phyloP scores from a whole-genome alignment of 2,329 filamentous ascomycete species.

The Colletotrichum destructivum region DNA sequence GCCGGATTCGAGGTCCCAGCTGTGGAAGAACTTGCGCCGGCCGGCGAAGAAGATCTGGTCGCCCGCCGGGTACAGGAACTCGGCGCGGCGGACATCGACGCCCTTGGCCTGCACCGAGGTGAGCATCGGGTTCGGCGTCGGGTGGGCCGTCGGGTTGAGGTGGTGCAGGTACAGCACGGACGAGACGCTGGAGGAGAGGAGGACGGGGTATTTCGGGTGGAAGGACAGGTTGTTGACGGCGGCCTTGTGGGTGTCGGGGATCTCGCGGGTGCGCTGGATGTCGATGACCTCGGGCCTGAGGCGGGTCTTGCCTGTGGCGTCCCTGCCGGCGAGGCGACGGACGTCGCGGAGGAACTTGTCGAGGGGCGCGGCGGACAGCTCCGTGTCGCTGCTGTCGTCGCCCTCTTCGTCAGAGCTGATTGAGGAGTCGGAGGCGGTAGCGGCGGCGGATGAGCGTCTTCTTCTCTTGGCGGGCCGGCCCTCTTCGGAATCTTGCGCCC shows the following conservation, averaged over 20 bases:
- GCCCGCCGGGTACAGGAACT: constrained; percentile 81
- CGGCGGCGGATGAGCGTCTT: constrained; percentile 66
- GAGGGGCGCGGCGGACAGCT: constrained; percentile 81
- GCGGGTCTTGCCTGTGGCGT: constrained; percentile 69
- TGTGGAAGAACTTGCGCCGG: constrained; percentile 91
- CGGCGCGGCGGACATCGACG: constrained; percentile 87
- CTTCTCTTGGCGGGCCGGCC: constrained; percentile 66
- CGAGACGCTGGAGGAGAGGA: constrained; percentile 90
- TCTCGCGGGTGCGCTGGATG: constrained; percentile 90
- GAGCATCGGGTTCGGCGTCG: constrained; percentile 87
- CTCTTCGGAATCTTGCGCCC: constrained; percentile 69
- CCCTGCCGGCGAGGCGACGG: constrained; percentile 72
- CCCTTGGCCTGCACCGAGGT: constrained; percentile 90
- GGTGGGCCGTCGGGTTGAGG: constrained; percentile 81
- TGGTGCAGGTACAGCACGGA: constrained; percentile 92
- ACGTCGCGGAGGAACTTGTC: constrained; percentile 85
- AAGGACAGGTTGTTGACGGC: constrained; percentile 88
- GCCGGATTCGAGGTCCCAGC: constrained; percentile 90
- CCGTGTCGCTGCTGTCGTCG: constrained; percentile 72
- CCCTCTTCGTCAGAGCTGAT: constrained; percentile 61
- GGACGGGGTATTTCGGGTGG: constrained; percentile 89
- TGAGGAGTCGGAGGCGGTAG: constrained; percentile 55
- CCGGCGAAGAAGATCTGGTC: constrained; percentile 91
- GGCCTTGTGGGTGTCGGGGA: constrained; percentile 83
- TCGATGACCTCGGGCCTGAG: constrained; percentile 90